Conservation (phyloP, 306 rosid species). For the Gleditsia sinensis region DNA sequence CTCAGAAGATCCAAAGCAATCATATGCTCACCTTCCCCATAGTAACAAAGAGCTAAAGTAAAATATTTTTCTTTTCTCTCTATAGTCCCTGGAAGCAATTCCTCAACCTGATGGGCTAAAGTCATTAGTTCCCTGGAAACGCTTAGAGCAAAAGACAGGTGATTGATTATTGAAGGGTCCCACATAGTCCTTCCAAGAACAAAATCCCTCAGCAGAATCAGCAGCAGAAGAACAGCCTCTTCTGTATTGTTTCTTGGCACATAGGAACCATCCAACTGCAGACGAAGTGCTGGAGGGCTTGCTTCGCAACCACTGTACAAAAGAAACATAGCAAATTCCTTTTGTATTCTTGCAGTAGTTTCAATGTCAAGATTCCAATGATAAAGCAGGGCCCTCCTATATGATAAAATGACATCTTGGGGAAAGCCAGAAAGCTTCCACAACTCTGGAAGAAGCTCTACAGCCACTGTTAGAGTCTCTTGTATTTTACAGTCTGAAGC, state of each 20-base stretch:
- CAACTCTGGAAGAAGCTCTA: constrained; percentile 82
- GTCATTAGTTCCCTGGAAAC: constrained; percentile 63
- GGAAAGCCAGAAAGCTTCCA: constrained; percentile 74
- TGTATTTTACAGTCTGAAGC: constrained; percentile 70
- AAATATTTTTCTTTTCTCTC: constrained; percentile 56
- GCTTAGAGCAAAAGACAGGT: constrained; percentile 79
- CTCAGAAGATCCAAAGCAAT: constrained; percentile 78
- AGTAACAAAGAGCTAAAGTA: constrained; percentile 76
- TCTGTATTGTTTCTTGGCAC: constrained; percentile 86
- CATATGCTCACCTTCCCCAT: constrained; percentile 62
- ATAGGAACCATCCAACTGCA: constrained; percentile 79
- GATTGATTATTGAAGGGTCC: constrained; percentile 82
- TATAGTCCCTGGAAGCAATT: constrained; percentile 69
- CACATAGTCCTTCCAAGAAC: constrained; percentile 55
- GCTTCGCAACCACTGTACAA: constrained; percentile 88
- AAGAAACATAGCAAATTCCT: constrained; percentile 83
- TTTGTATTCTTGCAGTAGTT: constrained; percentile 66
- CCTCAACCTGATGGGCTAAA: constrained; percentile 72
- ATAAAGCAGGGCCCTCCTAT: constrained; percentile 73
- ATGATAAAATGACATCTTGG: constrained; percentile 75
- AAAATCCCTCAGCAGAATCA: constrained; percentile 61
- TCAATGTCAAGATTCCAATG: constrained; percentile 69
- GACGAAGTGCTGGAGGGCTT: constrained; percentile 74
- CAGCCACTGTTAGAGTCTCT: constrained; percentile 64
- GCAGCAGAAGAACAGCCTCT: constrained; percentile 83